Percentiles rank a stretch among this genome's conserved stretches.
Evolutionary conservation across 345 rosid genomes (phyloP).

Genomic region (Gossypium anomalum): DNA sequence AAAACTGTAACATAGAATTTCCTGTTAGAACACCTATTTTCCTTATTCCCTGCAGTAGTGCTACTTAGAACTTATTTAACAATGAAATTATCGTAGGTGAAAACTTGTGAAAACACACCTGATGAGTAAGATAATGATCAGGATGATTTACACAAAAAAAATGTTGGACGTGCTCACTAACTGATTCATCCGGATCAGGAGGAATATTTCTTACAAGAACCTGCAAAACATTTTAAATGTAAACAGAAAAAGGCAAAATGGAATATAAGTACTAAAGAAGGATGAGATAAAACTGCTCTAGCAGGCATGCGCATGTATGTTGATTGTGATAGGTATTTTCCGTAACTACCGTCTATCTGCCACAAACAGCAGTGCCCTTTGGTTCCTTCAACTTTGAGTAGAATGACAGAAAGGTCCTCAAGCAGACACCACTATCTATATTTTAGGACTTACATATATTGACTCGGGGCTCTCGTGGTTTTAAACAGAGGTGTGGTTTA

Average conservation of each 20-base stretch:
- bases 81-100: neutral
- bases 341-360: neutral
- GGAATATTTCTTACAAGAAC: slow-evolving; percentile 96
- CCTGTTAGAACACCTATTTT: neutral
- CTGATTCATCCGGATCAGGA: slow-evolving; percentile 95
- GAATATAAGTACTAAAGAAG: neutral
- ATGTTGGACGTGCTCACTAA: slow-evolving; percentile 87
- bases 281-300: slow-evolving; percentile 1
- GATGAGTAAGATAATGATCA: slow-evolving; percentile 73
- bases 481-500: neutral
- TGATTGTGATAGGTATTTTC: neutral
- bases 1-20: neutral
- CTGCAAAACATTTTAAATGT: slow-evolving; percentile 30
- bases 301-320: neutral
- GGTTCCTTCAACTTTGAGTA: neutral
- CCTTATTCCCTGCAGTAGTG: neutral
- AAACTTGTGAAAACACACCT: slow-evolving; percentile 38
- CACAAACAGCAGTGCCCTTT: neutral
- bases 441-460: neutral
- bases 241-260: neutral
- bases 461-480: neutral
- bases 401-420: neutral
- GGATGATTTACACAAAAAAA: slow-evolving; percentile 97
- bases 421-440: neutral
- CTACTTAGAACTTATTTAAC: neutral